Percentiles rank a stretch among this genome's conserved stretches.
These are phyloP conservation scores for Xylaria flabelliformis DNA, from an alignment of 495 filamentous ascomycete genomes.

Conservation along the genomic window DNA sequence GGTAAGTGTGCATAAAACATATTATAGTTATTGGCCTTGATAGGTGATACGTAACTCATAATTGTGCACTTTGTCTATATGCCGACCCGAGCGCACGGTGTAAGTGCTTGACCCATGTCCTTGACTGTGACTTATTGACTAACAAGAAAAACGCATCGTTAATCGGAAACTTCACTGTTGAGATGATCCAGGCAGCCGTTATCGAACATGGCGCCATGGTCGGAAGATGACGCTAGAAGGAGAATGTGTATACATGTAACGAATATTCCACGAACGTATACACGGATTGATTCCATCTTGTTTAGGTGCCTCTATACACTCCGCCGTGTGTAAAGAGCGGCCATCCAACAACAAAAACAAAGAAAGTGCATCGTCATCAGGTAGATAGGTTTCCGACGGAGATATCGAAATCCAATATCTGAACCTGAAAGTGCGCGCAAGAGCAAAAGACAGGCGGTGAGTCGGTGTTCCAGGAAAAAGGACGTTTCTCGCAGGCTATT, in stretches of 20 bases:
- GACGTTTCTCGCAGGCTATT: neutral
- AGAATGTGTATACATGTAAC: neutral
- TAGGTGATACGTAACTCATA: neutral
- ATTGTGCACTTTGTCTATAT: neutral
- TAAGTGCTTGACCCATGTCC: neutral
- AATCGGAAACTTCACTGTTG: neutral
- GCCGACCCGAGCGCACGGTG: neutral
- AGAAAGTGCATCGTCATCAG: neutral
- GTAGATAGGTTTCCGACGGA: neutral
- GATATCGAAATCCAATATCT: neutral
- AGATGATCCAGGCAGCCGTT: neutral
- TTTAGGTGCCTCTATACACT: neutral
- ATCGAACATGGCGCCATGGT: neutral
- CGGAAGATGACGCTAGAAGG: neutral
- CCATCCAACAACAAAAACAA: neutral
- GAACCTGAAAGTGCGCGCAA: neutral
- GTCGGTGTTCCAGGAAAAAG: constrained; percentile 1
- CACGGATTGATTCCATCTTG: neutral
- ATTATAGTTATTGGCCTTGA: neutral
- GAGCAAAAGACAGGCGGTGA: constrained; percentile 3
- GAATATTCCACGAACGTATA: neutral
- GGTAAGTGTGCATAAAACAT: neutral
- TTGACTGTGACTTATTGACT: neutral
- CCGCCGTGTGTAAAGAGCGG: neutral
- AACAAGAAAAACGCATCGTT: neutral